phyloP scores from a whole-genome alignment of 2,329 filamentous ascomycete genomes.

The Metarhizium sp. region DNA sequence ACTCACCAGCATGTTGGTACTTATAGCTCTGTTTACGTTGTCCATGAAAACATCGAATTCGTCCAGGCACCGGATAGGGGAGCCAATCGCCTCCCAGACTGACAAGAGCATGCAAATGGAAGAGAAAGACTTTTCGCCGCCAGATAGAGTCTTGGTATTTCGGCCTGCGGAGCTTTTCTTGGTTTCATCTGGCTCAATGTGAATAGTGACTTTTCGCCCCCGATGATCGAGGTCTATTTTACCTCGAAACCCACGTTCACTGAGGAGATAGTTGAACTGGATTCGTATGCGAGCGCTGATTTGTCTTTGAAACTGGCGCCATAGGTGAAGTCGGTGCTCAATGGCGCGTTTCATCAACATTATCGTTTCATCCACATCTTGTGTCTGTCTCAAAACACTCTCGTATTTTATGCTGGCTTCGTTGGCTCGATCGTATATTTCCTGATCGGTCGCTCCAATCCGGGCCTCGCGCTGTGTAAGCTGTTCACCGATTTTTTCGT shows the following conservation, averaged over 20 bases:
- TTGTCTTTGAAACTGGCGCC: slow-evolving; percentile 69
- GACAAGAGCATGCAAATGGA: slow-evolving; percentile 88
- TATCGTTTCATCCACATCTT: slow-evolving; percentile 31
- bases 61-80: slow-evolving; percentile 86
- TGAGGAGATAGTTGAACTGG: slow-evolving; percentile 81
- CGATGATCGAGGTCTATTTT: slow-evolving; percentile 70
- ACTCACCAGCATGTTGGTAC: slow-evolving; percentile 84
- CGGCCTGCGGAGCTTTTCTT: slow-evolving; percentile 61
- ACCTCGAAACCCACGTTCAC: slow-evolving; percentile 82
- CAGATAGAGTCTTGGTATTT: slow-evolving; percentile 85
- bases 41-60: slow-evolving; percentile 99
- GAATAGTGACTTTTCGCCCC: slow-evolving; percentile 64
- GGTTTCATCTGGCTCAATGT: slow-evolving; percentile 64
- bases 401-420: slow-evolving; percentile 33
- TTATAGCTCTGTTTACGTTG: slow-evolving; percentile 85
- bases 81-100: slow-evolving; percentile 98
- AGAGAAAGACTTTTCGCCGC: slow-evolving; percentile 95
- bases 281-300: slow-evolving; percentile 81
- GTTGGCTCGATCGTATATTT: slow-evolving; percentile 45
- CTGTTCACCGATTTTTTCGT: slow-evolving; percentile 45
- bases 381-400: slow-evolving; percentile 31
- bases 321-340: slow-evolving; percentile 60
- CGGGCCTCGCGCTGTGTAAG: slow-evolving; percentile 46
- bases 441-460: slow-evolving; percentile 53
- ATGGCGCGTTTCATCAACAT: slow-evolving; percentile 49